phyloP scores from a whole-genome alignment of 306 rosid genomes.

The Quercus gilva region DNA sequence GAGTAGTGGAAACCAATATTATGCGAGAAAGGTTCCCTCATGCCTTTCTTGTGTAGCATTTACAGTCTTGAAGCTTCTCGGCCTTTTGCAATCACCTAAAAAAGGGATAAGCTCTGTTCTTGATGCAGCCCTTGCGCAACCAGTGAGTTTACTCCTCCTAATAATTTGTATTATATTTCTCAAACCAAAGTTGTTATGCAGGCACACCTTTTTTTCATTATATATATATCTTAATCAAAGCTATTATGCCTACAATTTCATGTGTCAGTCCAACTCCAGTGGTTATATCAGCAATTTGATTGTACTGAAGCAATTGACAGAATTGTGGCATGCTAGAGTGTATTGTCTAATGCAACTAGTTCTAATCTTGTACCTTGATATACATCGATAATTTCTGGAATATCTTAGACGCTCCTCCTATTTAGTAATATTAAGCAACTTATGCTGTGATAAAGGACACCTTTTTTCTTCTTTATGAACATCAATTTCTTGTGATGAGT shows the following conservation, averaged over 20 bases:
- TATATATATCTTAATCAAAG: neutral
- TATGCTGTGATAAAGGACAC: neutral
- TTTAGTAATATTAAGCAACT: neutral
- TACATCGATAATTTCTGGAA: neutral
- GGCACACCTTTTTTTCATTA: too few species aligned
- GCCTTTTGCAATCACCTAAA: slow-evolving; percentile 65
- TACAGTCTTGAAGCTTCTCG: slow-evolving; percentile 37
- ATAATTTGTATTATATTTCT: neutral
- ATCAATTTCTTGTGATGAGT: neutral
- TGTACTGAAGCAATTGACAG: neutral
- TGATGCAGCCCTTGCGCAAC: slow-evolving; percentile 78
- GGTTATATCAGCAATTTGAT: neutral
- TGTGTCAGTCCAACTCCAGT: neutral
- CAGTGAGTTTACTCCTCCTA: slow-evolving; percentile 43
- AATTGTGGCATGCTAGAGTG: neutral
- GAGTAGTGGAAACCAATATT: slow-evolving; percentile 69
- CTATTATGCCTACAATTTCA: neutral
- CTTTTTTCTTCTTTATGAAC: neutral
- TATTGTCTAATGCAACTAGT: neutral
- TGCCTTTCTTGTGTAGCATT: slow-evolving; percentile 45
- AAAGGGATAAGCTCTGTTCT: slow-evolving; percentile 51
- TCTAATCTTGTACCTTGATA: neutral
- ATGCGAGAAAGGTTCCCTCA: slow-evolving; percentile 72
- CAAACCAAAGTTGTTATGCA: too few species aligned
- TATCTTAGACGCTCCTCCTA: neutral